Conservation (phyloP, 2,329 filamentous ascomycete species). For the Paecilomyces variotii region DNA sequence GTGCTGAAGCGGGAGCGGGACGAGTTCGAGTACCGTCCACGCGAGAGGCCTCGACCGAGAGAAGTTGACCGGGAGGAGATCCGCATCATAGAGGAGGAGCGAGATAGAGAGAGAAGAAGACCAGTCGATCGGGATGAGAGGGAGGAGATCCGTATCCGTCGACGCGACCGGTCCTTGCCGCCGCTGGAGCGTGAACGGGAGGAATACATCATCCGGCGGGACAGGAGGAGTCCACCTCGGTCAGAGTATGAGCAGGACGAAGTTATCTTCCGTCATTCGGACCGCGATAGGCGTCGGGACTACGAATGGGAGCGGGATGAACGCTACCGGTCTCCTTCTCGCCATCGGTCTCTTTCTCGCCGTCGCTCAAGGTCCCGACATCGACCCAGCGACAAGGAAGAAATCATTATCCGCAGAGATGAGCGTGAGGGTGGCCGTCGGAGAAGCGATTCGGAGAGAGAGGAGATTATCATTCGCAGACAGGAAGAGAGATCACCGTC, state of each 20-base stretch:
- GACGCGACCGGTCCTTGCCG: conserved; percentile 15
- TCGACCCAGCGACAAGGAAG: conserved; percentile 13
- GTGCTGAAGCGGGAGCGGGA: conserved; percentile 20
- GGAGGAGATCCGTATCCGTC: conserved; percentile 28
- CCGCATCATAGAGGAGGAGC: conserved; percentile 20
- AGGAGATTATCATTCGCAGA: conserved; percentile 35
- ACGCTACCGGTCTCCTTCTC: neutral
- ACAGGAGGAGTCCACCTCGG: neutral
- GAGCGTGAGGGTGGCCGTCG: conserved; percentile 13
- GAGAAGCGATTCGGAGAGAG: conserved; percentile 21
- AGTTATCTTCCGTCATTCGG: neutral
- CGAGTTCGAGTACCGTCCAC: conserved; percentile 18
- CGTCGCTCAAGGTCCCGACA: neutral
- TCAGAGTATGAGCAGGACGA: conserved; percentile 3
- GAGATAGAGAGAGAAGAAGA: conserved; percentile 9
- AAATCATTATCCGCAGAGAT: conserved; percentile 27
- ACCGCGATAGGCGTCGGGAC: neutral
- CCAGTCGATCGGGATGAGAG: conserved; percentile 13
- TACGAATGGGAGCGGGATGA: neutral
- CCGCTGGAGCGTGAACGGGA: conserved; percentile 4
- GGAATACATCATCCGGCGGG: conserved; percentile 2
- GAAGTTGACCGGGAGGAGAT: conserved; percentile 12
- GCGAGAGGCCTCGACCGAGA: conserved; percentile 11
- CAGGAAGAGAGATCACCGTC: conserved; percentile 28
- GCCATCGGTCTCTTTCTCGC: neutral